Evolutionary conservation across 2,329 filamentous ascomycete species (phyloP).

Genomic region (Fusarium protoensiforme): DNA sequence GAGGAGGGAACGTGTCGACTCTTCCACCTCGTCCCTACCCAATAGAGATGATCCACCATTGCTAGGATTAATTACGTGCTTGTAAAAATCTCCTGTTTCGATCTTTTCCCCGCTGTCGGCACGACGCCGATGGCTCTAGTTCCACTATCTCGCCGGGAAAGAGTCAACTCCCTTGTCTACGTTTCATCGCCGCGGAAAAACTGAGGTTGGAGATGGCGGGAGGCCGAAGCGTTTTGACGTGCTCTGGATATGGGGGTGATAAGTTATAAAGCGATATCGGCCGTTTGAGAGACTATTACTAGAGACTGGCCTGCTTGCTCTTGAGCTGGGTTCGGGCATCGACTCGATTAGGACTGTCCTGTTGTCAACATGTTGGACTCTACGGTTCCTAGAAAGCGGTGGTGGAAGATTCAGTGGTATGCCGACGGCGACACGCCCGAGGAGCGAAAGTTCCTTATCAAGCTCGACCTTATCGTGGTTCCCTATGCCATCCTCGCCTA

Average conservation of each 20-base stretch:
- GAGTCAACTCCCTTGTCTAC: background rate
- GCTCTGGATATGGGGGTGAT: background rate
- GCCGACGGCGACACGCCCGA: background rate
- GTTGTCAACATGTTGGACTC: background rate
- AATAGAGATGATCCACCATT: background rate
- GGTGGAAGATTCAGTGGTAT: constrained; percentile 5
- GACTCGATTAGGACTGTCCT: background rate
- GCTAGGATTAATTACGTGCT: background rate
- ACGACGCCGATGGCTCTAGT: background rate
- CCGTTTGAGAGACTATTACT: background rate
- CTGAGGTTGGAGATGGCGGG: background rate
- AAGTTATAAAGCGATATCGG: background rate
- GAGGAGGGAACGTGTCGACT: background rate
- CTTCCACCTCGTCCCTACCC: rapidly evolving
- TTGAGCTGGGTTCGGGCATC: background rate
- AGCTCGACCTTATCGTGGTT: constrained; percentile 64
- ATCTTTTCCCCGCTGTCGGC: background rate
- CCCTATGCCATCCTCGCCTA: constrained; percentile 34
- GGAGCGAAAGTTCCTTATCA: constrained; percentile 38
- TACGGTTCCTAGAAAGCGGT: background rate
- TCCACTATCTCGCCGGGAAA: background rate
- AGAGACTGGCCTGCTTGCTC: background rate
- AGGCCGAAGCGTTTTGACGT: background rate
- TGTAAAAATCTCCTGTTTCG: background rate
- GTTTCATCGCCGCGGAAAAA: background rate